Evolutionary conservation across 2,329 filamentous ascomycete species (phyloP), one percentile per base, ranked within the genome.

Genomic region (Fusarium sp.): DNA sequence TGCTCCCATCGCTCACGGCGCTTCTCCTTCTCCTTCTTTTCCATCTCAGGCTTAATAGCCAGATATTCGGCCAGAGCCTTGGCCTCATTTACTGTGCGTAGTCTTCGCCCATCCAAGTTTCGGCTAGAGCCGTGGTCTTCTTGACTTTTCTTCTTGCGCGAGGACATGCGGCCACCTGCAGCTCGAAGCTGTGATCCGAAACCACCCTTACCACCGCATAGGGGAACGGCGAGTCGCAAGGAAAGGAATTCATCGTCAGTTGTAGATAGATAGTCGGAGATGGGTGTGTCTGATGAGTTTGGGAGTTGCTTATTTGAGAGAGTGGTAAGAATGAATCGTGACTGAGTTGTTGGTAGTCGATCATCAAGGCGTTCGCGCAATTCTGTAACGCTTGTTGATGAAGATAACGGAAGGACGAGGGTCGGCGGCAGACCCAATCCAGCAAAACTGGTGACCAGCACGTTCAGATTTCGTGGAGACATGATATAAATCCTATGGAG

Each of bases 141-240:
- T 74, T 92, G 89, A 58, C 91, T 91, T 76, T 91, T 91, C 85
- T 95, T 96, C 84, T 97, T 97, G 75, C 88, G 88, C n/a, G 93
- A 95, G 4, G 94, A 97, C 96, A 99, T 99, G 82, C 97, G 95
- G 42, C 97, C 96, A 77, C 97, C 96, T 5, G 96, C 96, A 1
- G 97, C 96, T 77, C 97, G 93, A 39, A 99, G 89, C 80, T 99
- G 97, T 3, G 95, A 98, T 56, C 96, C 96, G 78, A 99, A 99
- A 76, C 96, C 96, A 80, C 96, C 96, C 79, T 99, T 99, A 78
- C 97, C 97, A 83, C 97, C 96, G 73, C 91, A 92, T 41, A 98
- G 83, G 8, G 92, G 91, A 3, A 91, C 84, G 9, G 90, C 91
- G 30, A 99, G 88, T 56, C 94, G 93, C 6, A 99, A 86, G 0